Base-by-base conservation (phyloP, 2,329 filamentous ascomycete genomes). In the Hymenoscyphus linearis region DNA sequence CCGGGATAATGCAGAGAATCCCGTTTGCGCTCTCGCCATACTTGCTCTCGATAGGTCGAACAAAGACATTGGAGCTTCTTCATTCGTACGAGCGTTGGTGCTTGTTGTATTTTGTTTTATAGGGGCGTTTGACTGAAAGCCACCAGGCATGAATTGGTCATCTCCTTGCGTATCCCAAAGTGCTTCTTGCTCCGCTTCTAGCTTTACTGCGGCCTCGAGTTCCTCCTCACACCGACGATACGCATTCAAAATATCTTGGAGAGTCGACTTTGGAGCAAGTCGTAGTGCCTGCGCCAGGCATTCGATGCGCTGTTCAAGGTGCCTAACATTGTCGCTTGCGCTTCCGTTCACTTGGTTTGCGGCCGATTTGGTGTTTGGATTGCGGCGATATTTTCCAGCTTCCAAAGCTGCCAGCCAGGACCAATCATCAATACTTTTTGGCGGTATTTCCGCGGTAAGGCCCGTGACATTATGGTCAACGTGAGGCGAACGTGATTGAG, bases 191-290 rank as follows among this genome's bases (percentile, higher is more conserved):
- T 83, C 84, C 4, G 83, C 83, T 68, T 93, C 89, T 36, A 85
- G 82, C 56, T 82, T 82, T 14, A 90, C 78, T 2, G 88, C 80
- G 0, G 81, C 80, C 57, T 87, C 86, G 57, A 91, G 83, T 71
- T 93, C 89, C 68, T 91, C 87, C 70, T 96, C 90, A 66, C 89
- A 92, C 52, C 88, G 82, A 13, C 88, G 84, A 78, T 89, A 95
- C 1, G 85, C 86, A 56, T 85, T 86, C 2, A 95, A 76, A 14
- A 95, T 89, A 66, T 91, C 88, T 62, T 89, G 86, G 0, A 95
- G 80, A 13, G 88, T 85, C 0, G 81, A 77, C 0, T 85, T 76
- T 1, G 90, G 91, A 0, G 90, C 89, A 56, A 93, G 82, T 9
- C 90, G 82, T 18, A 95, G 79, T 1, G 91, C 89, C 13, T 88